Percentiles rank a stretch among this genome's conserved stretches.
Conservation (phyloP, 495 filamentous ascomycete genomes). For the Evansstolkia leycettana region DNA sequence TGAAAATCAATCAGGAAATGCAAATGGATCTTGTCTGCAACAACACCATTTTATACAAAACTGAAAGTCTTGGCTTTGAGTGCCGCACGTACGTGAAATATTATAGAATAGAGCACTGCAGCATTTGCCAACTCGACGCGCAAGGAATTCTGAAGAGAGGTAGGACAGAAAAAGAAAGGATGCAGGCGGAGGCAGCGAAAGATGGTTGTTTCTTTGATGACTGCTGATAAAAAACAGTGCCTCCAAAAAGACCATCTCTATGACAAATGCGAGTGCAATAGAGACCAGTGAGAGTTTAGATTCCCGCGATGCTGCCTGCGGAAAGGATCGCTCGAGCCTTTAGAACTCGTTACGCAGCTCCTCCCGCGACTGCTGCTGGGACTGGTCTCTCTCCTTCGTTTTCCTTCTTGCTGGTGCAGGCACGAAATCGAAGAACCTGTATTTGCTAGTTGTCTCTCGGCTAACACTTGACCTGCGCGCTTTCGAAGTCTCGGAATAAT, state of each 20-base stretch:
- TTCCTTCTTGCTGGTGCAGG: slow-evolving; percentile 31
- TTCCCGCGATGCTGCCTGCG: too few relatives aligned
- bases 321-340: slow-evolving; percentile 2
- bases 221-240: too few relatives aligned
- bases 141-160: too few relatives aligned
- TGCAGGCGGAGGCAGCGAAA: too few relatives aligned
- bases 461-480: slow-evolving; percentile 30
- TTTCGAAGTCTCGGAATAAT: slow-evolving; percentile 28
- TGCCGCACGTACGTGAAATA: slow-evolving; percentile 3
- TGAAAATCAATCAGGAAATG: slow-evolving; percentile 13
- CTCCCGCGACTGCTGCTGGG: slow-evolving; percentile 25
- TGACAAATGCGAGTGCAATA: too few relatives aligned
- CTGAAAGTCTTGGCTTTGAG: too few relatives aligned
- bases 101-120: slow-evolving; percentile 3
- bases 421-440: slow-evolving; percentile 36
- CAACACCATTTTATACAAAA: slow-evolving; percentile 11
- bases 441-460: slow-evolving; percentile 34
- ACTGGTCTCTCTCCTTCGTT: slow-evolving; percentile 30
- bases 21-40: slow-evolving; percentile 1
- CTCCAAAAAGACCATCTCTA: too few relatives aligned
- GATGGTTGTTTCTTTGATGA: too few relatives aligned
- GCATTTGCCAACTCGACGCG: too few relatives aligned
- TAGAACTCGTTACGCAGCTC: slow-evolving; percentile 27
- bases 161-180: too few relatives aligned
- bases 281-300: too few relatives aligned